Percentiles rank a stretch among this genome's conserved stretches.
Conservation (phyloP, 2,329 filamentous ascomycete genomes). For the Biscogniauxia mediterranea region DNA sequence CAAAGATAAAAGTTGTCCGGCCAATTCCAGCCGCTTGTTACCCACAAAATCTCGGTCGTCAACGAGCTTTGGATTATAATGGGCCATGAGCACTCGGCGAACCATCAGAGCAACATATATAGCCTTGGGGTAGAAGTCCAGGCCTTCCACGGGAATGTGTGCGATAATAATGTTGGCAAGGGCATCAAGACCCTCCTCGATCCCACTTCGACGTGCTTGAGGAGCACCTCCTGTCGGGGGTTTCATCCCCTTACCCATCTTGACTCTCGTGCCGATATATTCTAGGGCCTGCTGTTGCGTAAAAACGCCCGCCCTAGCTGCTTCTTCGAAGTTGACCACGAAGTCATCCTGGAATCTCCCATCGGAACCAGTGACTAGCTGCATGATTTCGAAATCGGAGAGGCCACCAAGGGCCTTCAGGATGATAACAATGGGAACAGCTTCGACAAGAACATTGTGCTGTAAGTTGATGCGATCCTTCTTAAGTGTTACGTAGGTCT, state of each 20-base stretch:
- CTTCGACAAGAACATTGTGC: conserved; percentile 90
- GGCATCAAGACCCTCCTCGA: conserved; percentile 90
- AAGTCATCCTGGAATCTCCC: conserved; percentile 92
- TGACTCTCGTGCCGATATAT: conserved; percentile 82
- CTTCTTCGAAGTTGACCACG: conserved; percentile 91
- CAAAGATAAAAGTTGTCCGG: conserved; percentile 88
- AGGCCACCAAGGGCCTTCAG: conserved; percentile 92
- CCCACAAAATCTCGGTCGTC: conserved; percentile 98
- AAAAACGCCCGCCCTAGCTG: conserved; percentile 76
- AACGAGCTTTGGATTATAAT: conserved; percentile 83
- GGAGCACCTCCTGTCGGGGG: conserved; percentile 46
- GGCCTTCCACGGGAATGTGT: conserved; percentile 85
- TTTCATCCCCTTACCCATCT: conserved; percentile 72
- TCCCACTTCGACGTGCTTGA: conserved; percentile 69
- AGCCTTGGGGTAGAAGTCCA: conserved; percentile 96
- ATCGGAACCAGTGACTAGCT: conserved; percentile 85
- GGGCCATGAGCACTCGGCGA: conserved; percentile 90
- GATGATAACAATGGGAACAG: conserved; percentile 91
- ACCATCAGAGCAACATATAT: conserved; percentile 97
- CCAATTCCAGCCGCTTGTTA: conserved; percentile 93
- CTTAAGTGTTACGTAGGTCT: conserved; percentile 92
- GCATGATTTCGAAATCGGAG: conserved; percentile 91
- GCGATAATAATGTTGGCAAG: conserved; percentile 91
- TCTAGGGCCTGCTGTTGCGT: conserved; percentile 96
- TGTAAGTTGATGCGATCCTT: conserved; percentile 87